Evolutionary conservation across 306 rosid genomes (phyloP).

Genomic region (Cyamopsis tetragonoloba): DNA sequence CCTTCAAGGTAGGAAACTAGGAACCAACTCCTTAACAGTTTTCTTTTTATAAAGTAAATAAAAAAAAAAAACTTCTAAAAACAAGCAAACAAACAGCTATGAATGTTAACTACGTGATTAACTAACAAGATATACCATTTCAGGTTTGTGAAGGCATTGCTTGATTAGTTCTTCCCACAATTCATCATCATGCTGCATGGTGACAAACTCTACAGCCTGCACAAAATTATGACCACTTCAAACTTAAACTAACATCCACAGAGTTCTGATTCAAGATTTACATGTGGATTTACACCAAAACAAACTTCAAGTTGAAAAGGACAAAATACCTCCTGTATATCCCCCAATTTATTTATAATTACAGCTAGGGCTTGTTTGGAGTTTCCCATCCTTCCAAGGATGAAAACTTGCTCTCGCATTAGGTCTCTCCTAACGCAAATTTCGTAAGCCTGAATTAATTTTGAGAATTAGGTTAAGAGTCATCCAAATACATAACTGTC

Average conservation of each 20-base stretch:
- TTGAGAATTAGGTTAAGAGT: slow-evolving; percentile 17
- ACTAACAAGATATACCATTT: slow-evolving; percentile 26
- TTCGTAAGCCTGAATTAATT: slow-evolving; percentile 62
- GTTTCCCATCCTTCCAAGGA: slow-evolving; percentile 93
- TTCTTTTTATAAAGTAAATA: not conserved
- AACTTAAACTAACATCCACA: not conserved
- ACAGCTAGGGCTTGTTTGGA: slow-evolving; percentile 72
- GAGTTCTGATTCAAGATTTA: not conserved
- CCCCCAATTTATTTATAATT: slow-evolving; percentile 68
- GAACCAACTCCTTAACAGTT: not conserved
- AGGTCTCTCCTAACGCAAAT: slow-evolving; percentile 54
- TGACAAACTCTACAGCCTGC: slow-evolving; percentile 74
- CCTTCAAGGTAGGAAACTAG: not conserved
- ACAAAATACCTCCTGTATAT: slow-evolving; percentile 71
- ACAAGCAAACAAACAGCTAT: not conserved
- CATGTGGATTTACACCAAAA: not conserved
- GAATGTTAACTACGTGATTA: not conserved
- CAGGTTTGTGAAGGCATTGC: slow-evolving; percentile 34
- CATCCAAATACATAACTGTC: not conserved
- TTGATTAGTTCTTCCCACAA: slow-evolving; percentile 41
- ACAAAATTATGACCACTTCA: slow-evolving; percentile 16
- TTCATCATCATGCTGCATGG: slow-evolving; percentile 40
- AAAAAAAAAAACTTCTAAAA: not conserved
- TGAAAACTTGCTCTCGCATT: slow-evolving; percentile 73
- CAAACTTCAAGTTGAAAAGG: slow-evolving; percentile 19